Conservation (phyloP, 2,329 filamentous ascomycete genomes). For the Fonsecaea nubica region DNA sequence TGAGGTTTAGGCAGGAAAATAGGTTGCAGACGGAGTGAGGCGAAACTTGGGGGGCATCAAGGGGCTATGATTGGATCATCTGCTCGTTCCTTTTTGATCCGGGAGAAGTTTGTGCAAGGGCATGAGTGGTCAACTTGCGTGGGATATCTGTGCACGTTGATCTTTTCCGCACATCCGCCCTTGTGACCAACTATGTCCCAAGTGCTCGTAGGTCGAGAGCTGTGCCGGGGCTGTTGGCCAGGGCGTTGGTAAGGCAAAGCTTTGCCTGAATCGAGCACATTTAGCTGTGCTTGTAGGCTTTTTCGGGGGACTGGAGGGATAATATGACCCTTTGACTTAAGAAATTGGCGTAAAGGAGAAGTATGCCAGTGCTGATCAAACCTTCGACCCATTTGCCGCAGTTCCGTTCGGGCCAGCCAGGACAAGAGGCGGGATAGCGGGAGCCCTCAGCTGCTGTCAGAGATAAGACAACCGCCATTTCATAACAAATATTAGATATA, state of each 20-base stretch:
- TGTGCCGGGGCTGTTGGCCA: background rate
- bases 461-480: background rate
- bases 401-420: background rate
- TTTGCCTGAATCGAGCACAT: background rate
- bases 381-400: background rate
- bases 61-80: background rate
- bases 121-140: slow-evolving; percentile 2
- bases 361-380: background rate
- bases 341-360: background rate
- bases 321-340: background rate
- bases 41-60: slow-evolving; percentile 15
- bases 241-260: background rate
- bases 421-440: background rate
- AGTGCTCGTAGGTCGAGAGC: background rate
- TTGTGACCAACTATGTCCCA: background rate
- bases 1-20: slow-evolving; percentile 19
- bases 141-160: background rate
- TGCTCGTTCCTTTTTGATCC: background rate
- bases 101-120: background rate
- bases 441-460: background rate
- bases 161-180: background rate
- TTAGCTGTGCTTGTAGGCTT: background rate
- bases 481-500: slow-evolving; percentile 7
- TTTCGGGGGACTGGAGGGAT: too few species aligned
- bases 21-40: slow-evolving; percentile 22